Evolutionary conservation across 495 filamentous ascomycete genomes (phyloP).

Genomic region (Copromyces sp.): DNA sequence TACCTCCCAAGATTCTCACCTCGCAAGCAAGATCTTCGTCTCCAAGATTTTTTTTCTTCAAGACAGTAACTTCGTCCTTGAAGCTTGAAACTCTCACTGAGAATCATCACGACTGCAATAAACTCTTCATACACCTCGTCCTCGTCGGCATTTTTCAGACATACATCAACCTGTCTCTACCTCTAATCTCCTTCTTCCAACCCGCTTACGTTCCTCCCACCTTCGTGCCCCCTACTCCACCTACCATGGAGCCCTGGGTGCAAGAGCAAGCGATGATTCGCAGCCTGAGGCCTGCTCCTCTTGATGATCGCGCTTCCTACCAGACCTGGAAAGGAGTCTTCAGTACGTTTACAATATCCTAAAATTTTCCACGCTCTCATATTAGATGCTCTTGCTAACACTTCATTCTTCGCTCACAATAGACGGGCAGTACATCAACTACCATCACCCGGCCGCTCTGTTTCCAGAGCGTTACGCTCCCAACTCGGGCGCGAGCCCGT

Average conservation of each 20-base stretch:
- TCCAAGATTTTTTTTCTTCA: background rate
- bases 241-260: background rate
- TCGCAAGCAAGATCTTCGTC: background rate
- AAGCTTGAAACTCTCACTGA: background rate
- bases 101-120: background rate
- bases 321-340: background rate
- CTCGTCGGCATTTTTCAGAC: background rate
- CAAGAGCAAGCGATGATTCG: background rate
- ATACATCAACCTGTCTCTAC: background rate
- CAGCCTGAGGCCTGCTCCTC: background rate
- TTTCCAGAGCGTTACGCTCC: background rate
- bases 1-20: background rate
- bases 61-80: background rate
- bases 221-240: too few species aligned
- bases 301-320: background rate
- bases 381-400: background rate
- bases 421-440: background rate
- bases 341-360: background rate
- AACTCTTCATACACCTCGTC: background rate
- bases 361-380: background rate
- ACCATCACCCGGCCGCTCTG: background rate
- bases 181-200: background rate
- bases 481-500: background rate
- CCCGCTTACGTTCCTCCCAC: background rate
- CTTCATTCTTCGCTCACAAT: background rate